Evolutionary conservation across 2,329 filamentous ascomycete genomes (phyloP), one percentile per base, ranked within the genome.

Genomic region (Epichloe aotearoae): DNA sequence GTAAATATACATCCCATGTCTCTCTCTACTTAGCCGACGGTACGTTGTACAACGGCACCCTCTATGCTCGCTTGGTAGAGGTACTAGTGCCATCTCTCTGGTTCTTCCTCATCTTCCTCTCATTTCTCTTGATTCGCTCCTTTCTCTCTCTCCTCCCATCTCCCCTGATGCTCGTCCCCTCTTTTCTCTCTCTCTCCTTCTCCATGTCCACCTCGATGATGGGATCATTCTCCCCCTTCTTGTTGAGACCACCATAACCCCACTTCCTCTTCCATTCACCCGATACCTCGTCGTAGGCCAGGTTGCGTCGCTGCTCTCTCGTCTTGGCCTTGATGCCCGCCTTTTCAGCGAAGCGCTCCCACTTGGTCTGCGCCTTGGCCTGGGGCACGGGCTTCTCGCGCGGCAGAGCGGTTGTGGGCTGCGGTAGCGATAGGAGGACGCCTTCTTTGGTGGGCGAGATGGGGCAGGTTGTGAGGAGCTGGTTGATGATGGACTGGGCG

Each of bases 321-420:
- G 80, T 85, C 79, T 90, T 95, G 69, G 83, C 82, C 73, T 86
- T 87, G 71, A 98, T 97, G 51, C 93, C 93, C 77, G 96, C 95
- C 80, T 95, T 95, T 68, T 83, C 85, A 44, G 93, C 93, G 72
- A 98, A 98, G 62, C 84, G 81, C 73, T 95, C 84, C 84, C 93
- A 98, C 68, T 89, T 95, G 53, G 91, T 97, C 58, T 84, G 84
- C 52, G 83, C 74, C 72, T 90, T 93, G 58, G 82, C 78, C 51
- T 81, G 77, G 1, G 93, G 93, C 8, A 97, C 74, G 10, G 88
- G 88, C 70, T 98, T 97, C 72, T 96, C 90, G 59, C 93, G 85
- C 23, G 93, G 93, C 4, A 97, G 75, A 1, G 74, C 68, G 1
- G 85, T 94, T 19, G 77, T 72, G 0, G 81, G 74, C 0, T 77